Base-by-base conservation (phyloP, 2,329 filamentous ascomycete genomes). In the Fusarium sp. region DNA sequence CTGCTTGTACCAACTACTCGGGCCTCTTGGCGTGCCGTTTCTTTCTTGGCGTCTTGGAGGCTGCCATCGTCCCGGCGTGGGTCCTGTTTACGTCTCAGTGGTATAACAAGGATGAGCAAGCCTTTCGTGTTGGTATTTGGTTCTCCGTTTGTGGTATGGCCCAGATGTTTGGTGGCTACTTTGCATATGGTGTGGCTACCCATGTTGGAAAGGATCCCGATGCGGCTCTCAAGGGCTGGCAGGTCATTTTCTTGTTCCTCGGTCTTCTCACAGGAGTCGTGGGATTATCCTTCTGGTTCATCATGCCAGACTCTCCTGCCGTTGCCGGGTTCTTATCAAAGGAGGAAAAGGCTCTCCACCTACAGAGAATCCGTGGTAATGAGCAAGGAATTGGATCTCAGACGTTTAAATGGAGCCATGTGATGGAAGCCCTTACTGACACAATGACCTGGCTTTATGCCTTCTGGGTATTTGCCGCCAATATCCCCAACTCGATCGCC, bases 91-190 rank as follows among this genome's bases (percentile, higher is more conserved):
- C 73, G 2, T 73, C 70, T 1, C 70, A 73, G 35, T 75, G 72
- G 72, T 75, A 75, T 33, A 75, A 71, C 2, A 75, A 75, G 33
- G 62, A 70, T 17, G 72, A 75, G 10, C 72, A 75, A 9, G 72
- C 72, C 0, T 73, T 75, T n/a, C 58, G 73, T 27, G 70, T 73
- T 2, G 67, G 73, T 1, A 75, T 75, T 11, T 75, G 73, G 73
- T 75, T 75, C 36, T 73, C 72, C 0, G 67, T 75, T 9, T 73
- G 70, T 6, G 73, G 73, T 14, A 61, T 38, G 0, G 73, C 70
- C 1, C 70, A 73, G n/a, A 75, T 75, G 70, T 73, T 75, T 60
- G 73, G 73, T 3, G 72, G 72, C 5, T 75, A 72, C 20, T 75
- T 75, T 62, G 73, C 73, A 6, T 75, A 75, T 4, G 73, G 73